Percentiles rank a stretch among this genome's conserved stretches.
phyloP scores from a whole-genome alignment of 2,329 filamentous ascomycete genomes.

The Colletotrichum gloeosporioides region DNA sequence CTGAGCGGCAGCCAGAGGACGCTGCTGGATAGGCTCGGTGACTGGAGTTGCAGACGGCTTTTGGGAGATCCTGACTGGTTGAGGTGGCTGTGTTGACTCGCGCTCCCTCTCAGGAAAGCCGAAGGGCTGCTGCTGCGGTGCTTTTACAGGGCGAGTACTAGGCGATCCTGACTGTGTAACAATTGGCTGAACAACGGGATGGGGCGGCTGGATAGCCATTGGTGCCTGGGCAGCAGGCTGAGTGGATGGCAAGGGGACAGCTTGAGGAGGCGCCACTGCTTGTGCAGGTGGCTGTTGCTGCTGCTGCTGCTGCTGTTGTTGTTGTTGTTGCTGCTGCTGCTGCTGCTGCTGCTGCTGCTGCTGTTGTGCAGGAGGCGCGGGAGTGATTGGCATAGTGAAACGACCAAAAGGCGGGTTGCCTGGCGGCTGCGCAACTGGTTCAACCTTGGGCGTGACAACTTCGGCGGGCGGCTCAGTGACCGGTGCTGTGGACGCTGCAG shows the following conservation, averaged over 20 bases:
- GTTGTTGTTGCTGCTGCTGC: slow-evolving; percentile 22
- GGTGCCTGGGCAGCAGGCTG: slow-evolving; percentile 25
- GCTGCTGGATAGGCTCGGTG: slow-evolving; percentile 38
- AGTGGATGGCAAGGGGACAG: slow-evolving; percentile 18
- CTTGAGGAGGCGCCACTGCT: slow-evolving; percentile 1
- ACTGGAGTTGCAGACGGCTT: slow-evolving; percentile 39
- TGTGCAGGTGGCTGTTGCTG: slow-evolving; percentile 21
- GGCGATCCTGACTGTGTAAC: slow-evolving; percentile 53
- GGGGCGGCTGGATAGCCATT: slow-evolving; percentile 35
- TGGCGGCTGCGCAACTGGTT: slow-evolving; percentile 37
- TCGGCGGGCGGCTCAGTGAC: slow-evolving; percentile 50
- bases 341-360: slow-evolving; percentile 29
- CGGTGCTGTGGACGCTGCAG: slow-evolving; percentile 28
- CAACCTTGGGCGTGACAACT: slow-evolving; percentile 48
- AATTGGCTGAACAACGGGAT: slow-evolving; percentile 40
- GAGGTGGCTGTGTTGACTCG: slow-evolving; percentile 37
- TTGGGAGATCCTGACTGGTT: slow-evolving; percentile 45
- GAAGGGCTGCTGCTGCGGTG: slow-evolving; percentile 44
- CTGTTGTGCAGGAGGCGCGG: slow-evolving; percentile 38
- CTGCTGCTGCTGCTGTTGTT: slow-evolving; percentile 25
- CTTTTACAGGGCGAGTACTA: slow-evolving; percentile 44
- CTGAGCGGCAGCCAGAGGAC: slow-evolving; percentile 38
- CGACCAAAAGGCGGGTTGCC: slow-evolving; percentile 44
- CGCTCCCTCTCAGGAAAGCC: slow-evolving; percentile 51
- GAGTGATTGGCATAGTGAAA: slow-evolving; percentile 53